Evolutionary conservation across 139 green algal genomes (phyloP).

Genomic region (Chlorella sorokiniana): DNA sequence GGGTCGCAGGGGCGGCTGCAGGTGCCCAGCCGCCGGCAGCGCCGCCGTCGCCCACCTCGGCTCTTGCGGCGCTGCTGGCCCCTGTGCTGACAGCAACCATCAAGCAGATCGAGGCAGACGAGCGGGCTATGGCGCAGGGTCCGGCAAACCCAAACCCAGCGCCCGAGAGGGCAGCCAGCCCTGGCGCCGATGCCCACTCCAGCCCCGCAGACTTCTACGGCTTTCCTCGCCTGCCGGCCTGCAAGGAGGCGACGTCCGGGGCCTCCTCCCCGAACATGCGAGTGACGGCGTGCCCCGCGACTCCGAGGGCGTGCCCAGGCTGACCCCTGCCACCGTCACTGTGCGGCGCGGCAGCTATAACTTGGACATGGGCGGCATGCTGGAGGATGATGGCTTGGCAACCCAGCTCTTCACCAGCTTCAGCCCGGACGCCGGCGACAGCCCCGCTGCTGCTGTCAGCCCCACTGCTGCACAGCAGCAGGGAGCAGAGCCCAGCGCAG

Average conservation of each 20-base stretch:
- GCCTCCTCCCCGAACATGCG: neutral
- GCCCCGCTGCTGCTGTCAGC: neutral
- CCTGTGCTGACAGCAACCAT: constrained; percentile 20
- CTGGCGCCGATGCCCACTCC: neutral
- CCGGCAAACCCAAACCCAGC: neutral
- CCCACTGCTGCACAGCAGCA: neutral
- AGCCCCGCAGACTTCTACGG: constrained; percentile 18
- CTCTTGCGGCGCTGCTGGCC: constrained; percentile 14
- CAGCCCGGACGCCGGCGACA: neutral
- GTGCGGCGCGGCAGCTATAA: constrained; percentile 18
- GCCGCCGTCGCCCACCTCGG: neutral
- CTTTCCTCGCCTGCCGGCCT: neutral
- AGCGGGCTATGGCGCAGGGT: neutral
- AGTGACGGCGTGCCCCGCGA: constrained; percentile 26
- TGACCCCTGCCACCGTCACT: constrained; percentile 39
- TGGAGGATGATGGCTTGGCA: constrained; percentile 4
- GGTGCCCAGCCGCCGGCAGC: neutral
- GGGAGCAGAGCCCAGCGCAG: neutral
- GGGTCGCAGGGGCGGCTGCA: neutral
- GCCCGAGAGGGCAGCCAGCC: neutral
- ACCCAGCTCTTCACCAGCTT: constrained; percentile 30
- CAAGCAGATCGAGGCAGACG: constrained; percentile 3
- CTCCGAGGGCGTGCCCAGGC: constrained; percentile 12
- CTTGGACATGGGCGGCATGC: neutral
- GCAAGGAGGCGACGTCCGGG: neutral